Evolutionary conservation across 2,329 filamentous ascomycete genomes (phyloP).

Genomic region (Penicillium sp.): DNA sequence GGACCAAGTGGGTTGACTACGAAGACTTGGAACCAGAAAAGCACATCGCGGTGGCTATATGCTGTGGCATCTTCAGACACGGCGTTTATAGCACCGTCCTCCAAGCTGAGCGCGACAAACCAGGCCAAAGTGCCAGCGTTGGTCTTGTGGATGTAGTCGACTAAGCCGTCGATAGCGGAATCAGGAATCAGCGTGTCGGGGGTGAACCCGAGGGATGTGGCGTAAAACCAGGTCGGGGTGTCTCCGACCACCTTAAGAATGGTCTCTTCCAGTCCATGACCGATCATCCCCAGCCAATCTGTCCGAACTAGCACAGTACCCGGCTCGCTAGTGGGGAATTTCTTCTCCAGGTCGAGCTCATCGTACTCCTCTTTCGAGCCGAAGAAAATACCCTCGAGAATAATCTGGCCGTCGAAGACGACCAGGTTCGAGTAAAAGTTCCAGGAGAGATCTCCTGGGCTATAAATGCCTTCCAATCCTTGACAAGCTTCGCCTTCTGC

Average conservation of each 20-base stretch:
- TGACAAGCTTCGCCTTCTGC: conserved; percentile 51
- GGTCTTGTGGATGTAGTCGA: conserved; percentile 39
- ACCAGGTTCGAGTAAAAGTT: conserved; percentile 59
- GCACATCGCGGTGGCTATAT: conserved; percentile 61
- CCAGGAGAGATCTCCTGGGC: conserved; percentile 54
- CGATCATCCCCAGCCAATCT: not conserved
- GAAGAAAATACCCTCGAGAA: conserved; percentile 63
- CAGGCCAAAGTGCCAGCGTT: conserved; percentile 54
- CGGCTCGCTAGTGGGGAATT: conserved; percentile 19
- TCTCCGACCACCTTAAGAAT: not conserved
- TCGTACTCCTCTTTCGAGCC: conserved; percentile 58
- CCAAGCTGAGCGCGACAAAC: conserved; percentile 60
- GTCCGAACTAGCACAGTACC: conserved; percentile 16
- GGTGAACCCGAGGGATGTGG: conserved; percentile 55
- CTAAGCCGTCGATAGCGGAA: conserved; percentile 37
- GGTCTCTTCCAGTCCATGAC: not conserved
- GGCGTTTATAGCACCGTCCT: conserved; percentile 59
- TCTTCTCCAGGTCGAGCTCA: conserved; percentile 31
- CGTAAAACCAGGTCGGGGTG: conserved; percentile 44
- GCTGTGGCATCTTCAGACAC: conserved; percentile 54
- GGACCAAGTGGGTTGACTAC: conserved; percentile 47
- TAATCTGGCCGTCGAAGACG: conserved; percentile 52
- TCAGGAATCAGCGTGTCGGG: conserved; percentile 48
- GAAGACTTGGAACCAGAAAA: conserved; percentile 62
- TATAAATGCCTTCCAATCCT: conserved; percentile 58